Conservation (phyloP, 2,329 filamentous ascomycete species). For the Xylariaceae sp. region DNA sequence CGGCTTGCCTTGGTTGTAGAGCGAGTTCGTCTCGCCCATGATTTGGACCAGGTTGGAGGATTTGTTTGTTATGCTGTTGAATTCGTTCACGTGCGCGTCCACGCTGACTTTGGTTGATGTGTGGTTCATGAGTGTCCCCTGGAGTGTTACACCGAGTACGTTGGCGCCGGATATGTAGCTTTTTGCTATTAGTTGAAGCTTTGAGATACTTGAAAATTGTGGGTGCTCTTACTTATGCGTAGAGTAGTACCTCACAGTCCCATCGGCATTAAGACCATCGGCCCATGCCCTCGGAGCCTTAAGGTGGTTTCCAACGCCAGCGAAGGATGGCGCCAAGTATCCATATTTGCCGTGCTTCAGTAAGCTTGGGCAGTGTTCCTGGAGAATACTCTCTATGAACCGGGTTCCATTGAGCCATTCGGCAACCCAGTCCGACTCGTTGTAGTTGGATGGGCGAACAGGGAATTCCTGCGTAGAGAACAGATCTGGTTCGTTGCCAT, state of each 20-base stretch:
- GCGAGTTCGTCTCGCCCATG: conserved; percentile 58
- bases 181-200: neutral
- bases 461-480: conserved; percentile 50
- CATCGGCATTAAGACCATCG: conserved; percentile 48
- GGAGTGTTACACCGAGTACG: conserved; percentile 57
- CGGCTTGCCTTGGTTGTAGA: conserved; percentile 58
- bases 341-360: conserved; percentile 38
- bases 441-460: conserved; percentile 50
- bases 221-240: conserved; percentile 51
- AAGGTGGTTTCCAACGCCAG: conserved; percentile 47
- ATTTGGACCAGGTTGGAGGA: conserved; percentile 46
- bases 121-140: conserved; percentile 62
- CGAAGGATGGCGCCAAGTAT: conserved; percentile 58
- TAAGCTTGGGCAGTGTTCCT: conserved; percentile 48
- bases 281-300: conserved; percentile 48
- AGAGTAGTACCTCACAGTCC: conserved; percentile 50
- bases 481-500: conserved; percentile 63
- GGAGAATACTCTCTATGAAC: conserved; percentile 43
- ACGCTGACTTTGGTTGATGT: conserved; percentile 48
- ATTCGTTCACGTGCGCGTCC: conserved; percentile 44
- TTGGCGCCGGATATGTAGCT: conserved; percentile 61
- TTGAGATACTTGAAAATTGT: neutral
- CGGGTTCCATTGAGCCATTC: conserved; percentile 56
- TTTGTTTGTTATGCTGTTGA: conserved; percentile 36
- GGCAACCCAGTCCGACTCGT: conserved; percentile 50